Evolutionary conservation across 2,329 filamentous ascomycete species (phyloP).

Genomic region (Arthrobotrys pseudoclavata): DNA sequence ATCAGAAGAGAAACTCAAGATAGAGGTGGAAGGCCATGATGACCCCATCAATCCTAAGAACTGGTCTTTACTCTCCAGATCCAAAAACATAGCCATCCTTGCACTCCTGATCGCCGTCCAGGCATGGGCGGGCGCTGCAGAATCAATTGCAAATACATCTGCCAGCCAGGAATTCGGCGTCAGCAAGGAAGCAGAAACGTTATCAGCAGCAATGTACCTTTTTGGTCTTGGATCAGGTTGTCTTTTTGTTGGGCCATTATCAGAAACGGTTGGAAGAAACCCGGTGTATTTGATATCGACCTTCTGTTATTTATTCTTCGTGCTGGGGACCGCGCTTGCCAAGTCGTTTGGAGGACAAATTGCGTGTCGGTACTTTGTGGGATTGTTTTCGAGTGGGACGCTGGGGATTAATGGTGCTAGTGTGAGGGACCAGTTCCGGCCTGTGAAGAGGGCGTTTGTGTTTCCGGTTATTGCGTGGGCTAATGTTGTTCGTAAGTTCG

Average conservation of each 20-base stretch:
- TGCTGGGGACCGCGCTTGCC: slow-evolving; percentile 69
- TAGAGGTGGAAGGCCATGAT: slow-evolving; percentile 64
- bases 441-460: slow-evolving; percentile 69
- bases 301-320: slow-evolving; percentile 69
- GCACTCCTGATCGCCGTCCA: slow-evolving; percentile 69
- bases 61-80: slow-evolving; percentile 65
- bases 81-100: slow-evolving; percentile 65
- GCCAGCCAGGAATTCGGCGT: slow-evolving; percentile 68
- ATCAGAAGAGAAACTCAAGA: background rate
- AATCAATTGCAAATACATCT: slow-evolving; percentile 68
- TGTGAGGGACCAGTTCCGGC: slow-evolving; percentile 69
- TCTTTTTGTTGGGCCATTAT: slow-evolving; percentile 69
- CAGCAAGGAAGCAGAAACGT: slow-evolving; percentile 67
- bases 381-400: slow-evolving; percentile 67
- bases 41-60: slow-evolving; percentile 69
- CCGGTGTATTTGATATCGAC: slow-evolving; percentile 69
- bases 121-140: slow-evolving; percentile 69
- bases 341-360: slow-evolving; percentile 69
- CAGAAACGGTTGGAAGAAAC: slow-evolving; percentile 70
- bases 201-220: slow-evolving; percentile 69
- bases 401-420: slow-evolving; percentile 67
- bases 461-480: slow-evolving; percentile 70
- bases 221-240: slow-evolving; percentile 70
- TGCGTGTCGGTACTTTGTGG: slow-evolving; percentile 70
- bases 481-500: slow-evolving; percentile 65